Base-by-base conservation (phyloP, 2,329 filamentous ascomycete genomes). In the Colletotrichum trifolii region DNA sequence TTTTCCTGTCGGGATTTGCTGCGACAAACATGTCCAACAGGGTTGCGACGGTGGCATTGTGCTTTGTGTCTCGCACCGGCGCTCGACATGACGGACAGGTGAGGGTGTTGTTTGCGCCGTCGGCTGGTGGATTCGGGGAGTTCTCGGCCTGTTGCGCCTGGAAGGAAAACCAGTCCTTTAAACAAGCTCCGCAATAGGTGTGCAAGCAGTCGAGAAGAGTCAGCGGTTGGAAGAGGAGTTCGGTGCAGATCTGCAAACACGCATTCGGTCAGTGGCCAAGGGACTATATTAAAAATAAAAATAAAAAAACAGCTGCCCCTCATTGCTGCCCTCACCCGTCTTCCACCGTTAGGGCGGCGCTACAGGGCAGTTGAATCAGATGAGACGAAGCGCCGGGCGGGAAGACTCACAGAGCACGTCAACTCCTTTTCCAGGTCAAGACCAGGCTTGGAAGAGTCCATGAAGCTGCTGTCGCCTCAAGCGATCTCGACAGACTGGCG, bases 51-150 rank as follows among this genome's bases (percentile, higher is more conserved):
- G 91, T 94, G 63, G 96, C 93, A 85, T 98, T 96, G 73, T 93
- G 93, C 74, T 90, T 89, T 47, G 95, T 97, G 72, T 91, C 92
- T 68, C 94, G 90, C 66, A 99, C 95, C 11, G 85, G 79, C 49
- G 94, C 92, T 69, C 96, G 92, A 79, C 96, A 99, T 79, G 93
- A 91, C 45, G 96, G 96, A 80, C 96, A 99, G 49, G 94, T 97
- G 76, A 93, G 97, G 73, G 85, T 74, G 68, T 25, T 25, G 25
- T 79, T 71, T 72, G 82, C 66, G 71, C 84, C 73, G 70, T 83
- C 73, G 57, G 81, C 70, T 68, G 87, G 83, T 46, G 82, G 80
- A 10, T 79, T 79, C 11, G 83, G 84, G 2, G 80, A 78, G 63
- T 77, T 80, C 68, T 85, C 85, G 47, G 85, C 85, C 12, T 83